Evolutionary conservation across 441 rosid species (phyloP), one percentile per base, ranked within the genome.

Genomic region (Daphne laureola): DNA sequence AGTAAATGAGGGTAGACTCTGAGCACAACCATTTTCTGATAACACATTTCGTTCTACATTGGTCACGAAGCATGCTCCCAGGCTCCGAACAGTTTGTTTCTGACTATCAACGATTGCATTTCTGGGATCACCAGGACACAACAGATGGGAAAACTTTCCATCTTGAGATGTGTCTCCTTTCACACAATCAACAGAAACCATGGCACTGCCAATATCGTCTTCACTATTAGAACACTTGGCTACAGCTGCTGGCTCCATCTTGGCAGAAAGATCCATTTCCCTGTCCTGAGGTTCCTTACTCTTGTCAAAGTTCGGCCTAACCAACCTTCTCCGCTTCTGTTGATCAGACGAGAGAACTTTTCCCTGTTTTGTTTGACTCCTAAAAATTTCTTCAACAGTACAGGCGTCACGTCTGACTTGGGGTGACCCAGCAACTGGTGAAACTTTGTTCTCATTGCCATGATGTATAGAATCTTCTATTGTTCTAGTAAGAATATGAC

Each of bases 231-330:
- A 54, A 52, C 53, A 16, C 49, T 41, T 53, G 54, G 35, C 17
- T 4, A 36, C 45, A 41, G 55, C 41, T 17, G 21, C 36, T 21
- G 15, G 17, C 42, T 18, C 16, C 46, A 12, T 52, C 35, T 62
- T 41, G 16, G 15, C 12, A 52, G 42, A 17, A n/a, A 46, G 17
- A 26, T 46, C 17, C 17, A 43, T 44, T 56, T 17, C 45, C 18
- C 5, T 25, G 21, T 61, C 56, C 16, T 51, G 61, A 58, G 63
- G 51, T 17, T 61, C 58, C 63, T 50, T 57, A 25, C 53, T 65
- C 63, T 46, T 62, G 21, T 36, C 26, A 56, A 85, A 79, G 36
- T 73, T 65, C 47, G 85, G 87, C 67, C 90, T 71, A 58, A 72
- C 43, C 61, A 85, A 47, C n/a, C n/a, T n/a, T n/a, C 67, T 77